phyloP scores from a whole-genome alignment of 1,284 basidiomycete species.

The Coniferiporia sulphurascens region DNA sequence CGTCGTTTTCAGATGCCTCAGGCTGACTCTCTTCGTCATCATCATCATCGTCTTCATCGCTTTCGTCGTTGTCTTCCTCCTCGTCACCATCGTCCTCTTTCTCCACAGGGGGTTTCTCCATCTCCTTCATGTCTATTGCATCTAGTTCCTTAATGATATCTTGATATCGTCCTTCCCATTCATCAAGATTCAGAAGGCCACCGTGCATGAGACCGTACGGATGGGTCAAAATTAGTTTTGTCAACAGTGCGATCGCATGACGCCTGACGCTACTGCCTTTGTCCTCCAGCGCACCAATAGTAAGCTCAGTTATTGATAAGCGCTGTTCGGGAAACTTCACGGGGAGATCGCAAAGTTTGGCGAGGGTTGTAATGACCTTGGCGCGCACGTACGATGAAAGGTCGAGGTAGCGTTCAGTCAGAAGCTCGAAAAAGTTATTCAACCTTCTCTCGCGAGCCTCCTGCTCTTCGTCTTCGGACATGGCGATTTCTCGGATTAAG shows the following conservation, averaged over 20 bases:
- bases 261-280: slow-evolving; percentile 88
- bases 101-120: slow-evolving; percentile 52
- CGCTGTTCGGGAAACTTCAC: slow-evolving; percentile 88
- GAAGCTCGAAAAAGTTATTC: slow-evolving; percentile 75
- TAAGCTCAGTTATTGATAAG: slow-evolving; percentile 68
- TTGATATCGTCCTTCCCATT: slow-evolving; percentile 74
- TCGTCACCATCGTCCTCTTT: slow-evolving; percentile 46
- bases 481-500: slow-evolving; percentile 75
- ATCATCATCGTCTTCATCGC: slow-evolving; percentile 32
- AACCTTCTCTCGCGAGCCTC: slow-evolving; percentile 78
- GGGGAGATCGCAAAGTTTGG: slow-evolving; percentile 67
- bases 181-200: slow-evolving; percentile 67
- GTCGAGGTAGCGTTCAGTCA: slow-evolving; percentile 87
- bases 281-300: slow-evolving; percentile 83
- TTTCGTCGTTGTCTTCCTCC: slow-evolving; percentile 31
- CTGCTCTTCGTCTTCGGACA: slow-evolving; percentile 49
- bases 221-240: slow-evolving; percentile 81
- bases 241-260: slow-evolving; percentile 75
- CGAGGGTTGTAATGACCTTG: slow-evolving; percentile 79
- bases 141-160: slow-evolving; percentile 49
- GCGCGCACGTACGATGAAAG: slow-evolving; percentile 87
- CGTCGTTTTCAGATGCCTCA: slow-evolving; percentile 23
- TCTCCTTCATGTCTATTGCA: slow-evolving; percentile 51
- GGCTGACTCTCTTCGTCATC: slow-evolving; percentile 24
- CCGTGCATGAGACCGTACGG: slow-evolving; percentile 87